Base-by-base conservation (phyloP, 2,329 filamentous ascomycete genomes). In the Septoria linicola region DNA sequence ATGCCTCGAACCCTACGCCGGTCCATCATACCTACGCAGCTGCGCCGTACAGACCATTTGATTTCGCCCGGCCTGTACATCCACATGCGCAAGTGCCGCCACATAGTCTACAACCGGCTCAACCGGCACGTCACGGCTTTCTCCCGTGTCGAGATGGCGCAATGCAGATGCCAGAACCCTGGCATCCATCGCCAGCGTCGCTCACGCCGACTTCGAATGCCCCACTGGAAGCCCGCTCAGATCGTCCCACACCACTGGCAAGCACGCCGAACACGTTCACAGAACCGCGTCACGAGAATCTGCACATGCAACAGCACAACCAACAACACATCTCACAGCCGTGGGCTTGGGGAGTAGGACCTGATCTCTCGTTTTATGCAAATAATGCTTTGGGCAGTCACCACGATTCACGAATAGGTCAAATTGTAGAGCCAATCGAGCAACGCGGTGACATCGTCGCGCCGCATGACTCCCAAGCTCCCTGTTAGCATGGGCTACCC, bases 351-450 rank as follows among this genome's bases (percentile, higher is more conserved):
- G 34, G 30, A 23, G 31, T 17, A 11, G 25, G 17, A 36, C 36
- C 23, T 10, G 49, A 35, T 3, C 17, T 49, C 16, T 32, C 34
- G 11, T 49, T 46, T 41, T 37, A 41, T 42, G 34, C 40, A 20
- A 17, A 25, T 34, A n/a, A n/a, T n/a, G n/a, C n/a, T n/a, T n/a
- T n/a, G n/a, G n/a, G n/a, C n/a, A n/a, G 21, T 34, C 30, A 52
- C 14, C 43, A 49, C 41, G 48, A 54, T 52, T 43, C 46, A 36
- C 41, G 41, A 23, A 34, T 39, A 17, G 43, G 23, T 13, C 41
- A 55, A 46, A 46, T 32, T 23, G 21, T 45, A 21, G 52, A 53
- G 55, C 45, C 52, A 43, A 51, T 55, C 49, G 52, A 53, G 35
- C 41, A 44, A 36, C 49, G 46, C 41, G 47, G 45, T 44, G 42